phyloP scores from a whole-genome alignment of 23 red algal species.

The Chondrus crispus region DNA sequence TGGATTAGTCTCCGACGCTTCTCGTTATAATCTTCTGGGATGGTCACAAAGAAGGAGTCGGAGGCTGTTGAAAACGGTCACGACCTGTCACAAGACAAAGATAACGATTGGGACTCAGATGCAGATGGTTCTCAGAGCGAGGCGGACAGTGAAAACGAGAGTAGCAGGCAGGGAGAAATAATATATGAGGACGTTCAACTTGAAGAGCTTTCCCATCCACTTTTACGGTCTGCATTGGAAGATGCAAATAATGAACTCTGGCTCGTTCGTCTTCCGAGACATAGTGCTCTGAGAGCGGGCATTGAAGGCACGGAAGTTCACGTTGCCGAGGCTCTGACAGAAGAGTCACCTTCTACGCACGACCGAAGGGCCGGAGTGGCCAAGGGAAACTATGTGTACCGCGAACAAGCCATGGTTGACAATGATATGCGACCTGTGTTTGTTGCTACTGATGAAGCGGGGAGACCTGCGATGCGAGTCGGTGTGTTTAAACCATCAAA shows the following conservation, averaged over 20 bases:
- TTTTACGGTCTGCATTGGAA: background rate
- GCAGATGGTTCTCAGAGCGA: too few species aligned
- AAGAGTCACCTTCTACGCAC: too few species aligned
- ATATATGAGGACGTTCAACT: too few species aligned
- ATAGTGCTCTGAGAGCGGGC: background rate
- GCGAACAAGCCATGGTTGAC: slow-evolving; percentile 13
- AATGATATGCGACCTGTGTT: slow-evolving; percentile 25
- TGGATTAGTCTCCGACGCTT: too few species aligned
- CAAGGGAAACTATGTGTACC: slow-evolving; percentile 28
- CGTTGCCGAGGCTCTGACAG: background rate
- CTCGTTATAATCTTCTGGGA: too few species aligned
- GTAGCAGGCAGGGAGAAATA: too few species aligned
- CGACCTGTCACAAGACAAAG: too few species aligned
- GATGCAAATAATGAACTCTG: slow-evolving; percentile 35
- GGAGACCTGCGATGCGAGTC: background rate
- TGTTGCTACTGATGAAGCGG: background rate
- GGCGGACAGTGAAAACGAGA: too few species aligned
- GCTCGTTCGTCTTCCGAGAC: slow-evolving; percentile 19
- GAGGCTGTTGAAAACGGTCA: too few species aligned
- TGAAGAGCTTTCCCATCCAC: too few species aligned
- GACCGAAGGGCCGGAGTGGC: background rate
- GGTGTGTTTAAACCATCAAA: slow-evolving; percentile 30
- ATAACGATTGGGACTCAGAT: too few species aligned
- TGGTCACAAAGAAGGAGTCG: too few species aligned
- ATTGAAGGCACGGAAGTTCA: slow-evolving; percentile 16